phyloP scores from a whole-genome alignment of 176 grass and related monocot species.

The Avena eriantha region DNA sequence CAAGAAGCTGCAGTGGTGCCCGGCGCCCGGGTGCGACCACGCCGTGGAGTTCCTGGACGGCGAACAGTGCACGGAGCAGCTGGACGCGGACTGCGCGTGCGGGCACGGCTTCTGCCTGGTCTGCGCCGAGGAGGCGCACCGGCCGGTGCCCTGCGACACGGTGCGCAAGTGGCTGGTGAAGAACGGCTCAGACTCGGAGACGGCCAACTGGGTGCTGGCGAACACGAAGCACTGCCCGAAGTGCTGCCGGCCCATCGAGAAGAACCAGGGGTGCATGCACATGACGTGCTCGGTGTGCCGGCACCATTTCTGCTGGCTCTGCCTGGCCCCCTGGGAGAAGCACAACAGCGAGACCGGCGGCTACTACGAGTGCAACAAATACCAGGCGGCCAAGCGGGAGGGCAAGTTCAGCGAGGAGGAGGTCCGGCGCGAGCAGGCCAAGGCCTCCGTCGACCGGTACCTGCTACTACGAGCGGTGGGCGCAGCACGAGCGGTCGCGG shows the following conservation, averaged over 20 bases:
- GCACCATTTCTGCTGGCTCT: conserved; percentile 71
- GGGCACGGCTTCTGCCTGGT: conserved; percentile 40
- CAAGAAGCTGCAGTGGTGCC: conserved; percentile 55
- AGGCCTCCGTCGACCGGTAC: conserved; percentile 38
- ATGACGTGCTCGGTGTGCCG: conserved; percentile 56
- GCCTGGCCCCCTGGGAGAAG: conserved; percentile 29
- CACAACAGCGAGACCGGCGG: not conserved
- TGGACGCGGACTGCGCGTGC: conserved; percentile 51
- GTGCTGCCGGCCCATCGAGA: conserved; percentile 60
- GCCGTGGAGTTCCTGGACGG: conserved; percentile 30
- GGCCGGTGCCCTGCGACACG: conserved; percentile 51
- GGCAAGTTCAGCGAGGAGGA: conserved; percentile 18
- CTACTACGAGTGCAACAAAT: conserved; percentile 47
- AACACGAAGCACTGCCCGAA: conserved; percentile 60
- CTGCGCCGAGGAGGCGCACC: conserved; percentile 64
- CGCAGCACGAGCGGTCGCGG: conserved; percentile 19
- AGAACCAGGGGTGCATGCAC: conserved; percentile 68
- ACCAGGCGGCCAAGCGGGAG: conserved; percentile 32
- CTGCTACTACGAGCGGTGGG: conserved; percentile 51
- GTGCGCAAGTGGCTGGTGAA: conserved; percentile 21
- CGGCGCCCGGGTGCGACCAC: conserved; percentile 39
- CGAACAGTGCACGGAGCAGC: not conserved
- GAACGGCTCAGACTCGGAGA: conserved; percentile 33
- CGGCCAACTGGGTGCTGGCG: conserved; percentile 39
- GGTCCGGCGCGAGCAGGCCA: conserved; percentile 23